Base-by-base conservation (phyloP, 495 filamentous ascomycete genomes). In the Aspergillus homomorphus region DNA sequence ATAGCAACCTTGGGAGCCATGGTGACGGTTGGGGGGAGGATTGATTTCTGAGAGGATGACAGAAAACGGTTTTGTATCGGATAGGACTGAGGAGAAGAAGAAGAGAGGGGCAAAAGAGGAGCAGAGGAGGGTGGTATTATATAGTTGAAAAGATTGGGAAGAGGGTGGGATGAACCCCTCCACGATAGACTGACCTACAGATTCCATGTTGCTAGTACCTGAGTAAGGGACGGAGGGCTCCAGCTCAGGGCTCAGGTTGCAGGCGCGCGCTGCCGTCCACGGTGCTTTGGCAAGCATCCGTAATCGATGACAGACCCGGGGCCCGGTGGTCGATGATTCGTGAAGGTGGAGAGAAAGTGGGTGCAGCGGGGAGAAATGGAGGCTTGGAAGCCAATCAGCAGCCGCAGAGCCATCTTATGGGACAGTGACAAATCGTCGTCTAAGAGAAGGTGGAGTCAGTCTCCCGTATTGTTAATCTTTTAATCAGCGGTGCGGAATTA, bases 1-100 rank as follows among this genome's bases (percentile, higher is more conserved):
- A 96, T 95, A 59, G 92, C 92, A 67, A 96, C 80, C 78, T 90
- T 93, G 74, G 91, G 90, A 79, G 91, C 91, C 91, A 95, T 96
- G 67, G 60, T 83, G 81, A 73, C n/a, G 28, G 51, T 69, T 22
- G 21, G 21, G 21, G 42, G 19, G n/a, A 42, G 55, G 26, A 33
- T 45, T 22, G 22, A 53, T 19, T 30, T 30, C 26, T 23, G 41
- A 43, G 33, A 54, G 42, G 24, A 51, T 30, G 26, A 10, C 26
- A 30, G 26, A 30, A 30, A 30, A 30, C 26, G 26, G 26, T 30
- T 10, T 30, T 30, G 4, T 4, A 10, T 4, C 4, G 26, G 10
- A 30, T 30, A 38, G 33, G 51, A 58, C 28, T 23, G 24, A 56
- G 52, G 23, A 52, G 33, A 53, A 19, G 24, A 28, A 18, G 15